Base-by-base conservation (phyloP, 2,329 filamentous ascomycete species). In the Aureobasidium sp. region DNA sequence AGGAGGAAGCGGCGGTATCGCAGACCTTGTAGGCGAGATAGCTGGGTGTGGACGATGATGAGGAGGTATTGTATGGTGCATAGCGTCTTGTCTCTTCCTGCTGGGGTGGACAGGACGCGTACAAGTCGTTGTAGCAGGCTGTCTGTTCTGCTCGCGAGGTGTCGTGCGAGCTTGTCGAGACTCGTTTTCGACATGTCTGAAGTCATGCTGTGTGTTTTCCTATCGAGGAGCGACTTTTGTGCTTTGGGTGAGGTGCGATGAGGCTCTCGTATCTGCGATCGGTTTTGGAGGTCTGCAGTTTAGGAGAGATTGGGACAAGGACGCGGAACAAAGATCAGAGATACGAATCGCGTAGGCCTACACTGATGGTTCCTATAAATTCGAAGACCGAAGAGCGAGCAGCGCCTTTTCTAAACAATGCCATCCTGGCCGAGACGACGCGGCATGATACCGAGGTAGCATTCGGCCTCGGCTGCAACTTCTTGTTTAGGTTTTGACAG, bases 1-100 rank as follows among this genome's bases (percentile, higher is more conserved):
- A 65, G 58, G 7, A 71, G 68, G 10, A 72, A 60, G 4, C 56
- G 55, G 17, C 64, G 57, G 49, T 74, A 68, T 32, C 63, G 66
- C 10, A 56, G 56, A 14, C 62, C 57, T 38, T 74, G 68, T 6
- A 69, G 52, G n/a, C 60, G 64, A 12, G 65, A 66, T 54, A 74
- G 64, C 22, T 70, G 63, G 2, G 70, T 62, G 58, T 68, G 65
- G 7, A 72, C 53, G 55, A 75, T 65, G 17, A 66, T 66, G 24
- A 74, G 67, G 39, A 70, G 72, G 65, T 74, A 76, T 59, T 62
- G 63, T 12, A 70, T 60, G 8, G 72, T 75, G 61, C 66, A 68
- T 47, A 75, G 68, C 48, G 69, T 62, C 24, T 64, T 62, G 58
- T 74, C 70, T 48, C 67, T 67, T 57, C 69, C 68, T 16, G 62